Base-by-base conservation (phyloP, 345 rosid genomes). In the Hibiscus syriacus region DNA sequence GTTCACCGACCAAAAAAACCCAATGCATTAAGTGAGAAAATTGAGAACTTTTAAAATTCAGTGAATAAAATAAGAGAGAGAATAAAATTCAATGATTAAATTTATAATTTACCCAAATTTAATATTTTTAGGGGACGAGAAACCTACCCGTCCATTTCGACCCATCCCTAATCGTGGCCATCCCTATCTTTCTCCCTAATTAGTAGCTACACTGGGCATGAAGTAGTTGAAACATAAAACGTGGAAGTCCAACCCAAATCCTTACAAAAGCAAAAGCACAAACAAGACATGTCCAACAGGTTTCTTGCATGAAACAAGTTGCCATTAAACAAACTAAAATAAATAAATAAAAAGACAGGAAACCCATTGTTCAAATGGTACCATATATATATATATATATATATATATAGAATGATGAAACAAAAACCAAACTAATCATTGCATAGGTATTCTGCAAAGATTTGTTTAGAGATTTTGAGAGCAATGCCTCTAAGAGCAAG, bases 401-500 rank as follows among this genome's bases (percentile, higher is more conserved):
- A n/a, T n/a, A n/a, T n/a, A 43, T 50, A 50, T 20, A 20, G 3
- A 50, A 22, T 14, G 52, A 62, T 41, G 27, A 16, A 62, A 41
- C 23, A 7, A 19, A 19, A 49, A 49, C 55, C 55, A 50, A 20
- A 20, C 55, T 9, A 41, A 62, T 7, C 4, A 14, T 23, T 62
- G 30, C 20, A 38, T 45, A 8, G 23, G 20, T 17, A 7, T 12
- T 22, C n/a, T 60, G 65, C 49, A 12, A 1, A 39, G 19, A 8
- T 17, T 58, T 38, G 19, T 39, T 12, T 23, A 6, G 26, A 20
- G 26, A n/a, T 29, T 14, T 5, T 14, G 13, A 23, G 22, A 41
- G 66, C 67, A 61, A 87, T 87, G 92, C 83, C 87, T 72, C 72
- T 85, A 53, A 82, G 92, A 71, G 86, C 86, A 19, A 81, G 77